Evolutionary conservation across 768 basidiomycete genomes (phyloP), one percentile per base, ranked within the genome.

Genomic region (Tylopilus intermedius): DNA sequence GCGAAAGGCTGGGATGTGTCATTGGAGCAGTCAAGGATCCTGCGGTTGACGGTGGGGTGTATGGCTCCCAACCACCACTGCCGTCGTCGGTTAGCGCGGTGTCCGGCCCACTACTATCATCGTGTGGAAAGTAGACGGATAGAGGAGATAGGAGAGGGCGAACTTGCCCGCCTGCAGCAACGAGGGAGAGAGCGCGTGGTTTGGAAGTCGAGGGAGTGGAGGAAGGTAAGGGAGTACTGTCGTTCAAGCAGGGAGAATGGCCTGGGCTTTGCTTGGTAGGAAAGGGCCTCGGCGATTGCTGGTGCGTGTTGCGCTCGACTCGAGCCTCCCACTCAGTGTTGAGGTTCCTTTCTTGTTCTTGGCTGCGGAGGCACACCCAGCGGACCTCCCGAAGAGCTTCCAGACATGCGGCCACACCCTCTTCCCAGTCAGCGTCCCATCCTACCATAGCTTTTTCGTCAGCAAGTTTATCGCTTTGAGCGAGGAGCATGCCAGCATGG

Each of bases 401-500:
- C 4, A 94, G 72, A 62, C 90, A 94, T 9, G 81, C 67, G 27
- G 58, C 57, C 9, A 70, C 59, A 14, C 71, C 69, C 8, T 72
- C 69, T 43, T 70, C 65, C 54, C 63, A 65, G 29, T 70, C 69
- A 1, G 24, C 37, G 5, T 70, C 57, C 61, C 69, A 71, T 24
- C 62, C 50, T 6, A 50, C 24, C n/a, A 40, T 47, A 32, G 58
- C 60, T 6, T 49, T 51, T 13, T 69, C 60, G 1, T 53, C 41
- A 27, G 51, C 59, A 24, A 72, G 54, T 29, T 74, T 66, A 21
- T 79, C 81, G 8, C 71, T 66, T 52, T 79, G 82, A 0, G 88
- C 88, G 6, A 90, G 78, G 37, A 93, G 71, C 56, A 86, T 80
- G 2, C 83, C 91, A 4, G 90, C 89, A 61, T 87, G 94, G 76